Evolutionary conservation across 805 yeast genomes (phyloP).

Genomic region (Metschnikowia lunata): DNA sequence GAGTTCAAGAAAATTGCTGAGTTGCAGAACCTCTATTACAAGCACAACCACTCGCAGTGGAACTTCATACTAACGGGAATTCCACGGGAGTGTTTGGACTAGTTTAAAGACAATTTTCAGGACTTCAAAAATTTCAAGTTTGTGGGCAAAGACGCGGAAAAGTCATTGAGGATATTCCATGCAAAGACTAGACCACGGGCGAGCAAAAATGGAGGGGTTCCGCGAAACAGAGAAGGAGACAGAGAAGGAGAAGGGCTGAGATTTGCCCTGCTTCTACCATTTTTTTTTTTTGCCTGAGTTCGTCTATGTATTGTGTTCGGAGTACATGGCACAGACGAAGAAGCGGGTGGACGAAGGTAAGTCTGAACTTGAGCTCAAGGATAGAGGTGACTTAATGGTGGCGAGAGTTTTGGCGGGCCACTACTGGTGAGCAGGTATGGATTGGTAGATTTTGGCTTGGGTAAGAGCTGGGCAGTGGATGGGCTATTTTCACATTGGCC

Average conservation of each 20-base stretch:
- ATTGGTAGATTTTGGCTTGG: no score
- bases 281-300: conserved; percentile 72
- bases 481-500: no score
- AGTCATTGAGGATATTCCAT: conserved; percentile 80
- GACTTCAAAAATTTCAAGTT: conserved; percentile 55
- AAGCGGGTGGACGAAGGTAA: conserved; percentile 42
- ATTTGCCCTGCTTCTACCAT: conserved; percentile 63
- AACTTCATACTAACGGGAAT: conserved; percentile 44
- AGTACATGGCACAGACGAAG: conserved; percentile 41
- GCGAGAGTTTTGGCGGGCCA: conserved; percentile 82
- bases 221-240: conserved; percentile 65
- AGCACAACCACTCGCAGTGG: conserved; percentile 52
- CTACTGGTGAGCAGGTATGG: conserved; percentile 40
- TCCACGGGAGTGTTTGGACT: conserved; percentile 48
- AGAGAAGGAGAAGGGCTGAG: conserved; percentile 95
- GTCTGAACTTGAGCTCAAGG: conserved; percentile 52
- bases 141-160: conserved; percentile 49
- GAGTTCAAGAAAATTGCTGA: conserved; percentile 73
- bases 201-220: conserved; percentile 72
- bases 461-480: no score
- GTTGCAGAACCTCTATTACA: conserved; percentile 55
- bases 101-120: conserved; percentile 57
- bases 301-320: conserved; percentile 49
- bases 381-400: conserved; percentile 71
- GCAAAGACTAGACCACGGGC: conserved; percentile 73